Evolutionary conservation across 2,329 filamentous ascomycete species (phyloP), one percentile per base, ranked within the genome.

Genomic region (Didymella segeticola): DNA sequence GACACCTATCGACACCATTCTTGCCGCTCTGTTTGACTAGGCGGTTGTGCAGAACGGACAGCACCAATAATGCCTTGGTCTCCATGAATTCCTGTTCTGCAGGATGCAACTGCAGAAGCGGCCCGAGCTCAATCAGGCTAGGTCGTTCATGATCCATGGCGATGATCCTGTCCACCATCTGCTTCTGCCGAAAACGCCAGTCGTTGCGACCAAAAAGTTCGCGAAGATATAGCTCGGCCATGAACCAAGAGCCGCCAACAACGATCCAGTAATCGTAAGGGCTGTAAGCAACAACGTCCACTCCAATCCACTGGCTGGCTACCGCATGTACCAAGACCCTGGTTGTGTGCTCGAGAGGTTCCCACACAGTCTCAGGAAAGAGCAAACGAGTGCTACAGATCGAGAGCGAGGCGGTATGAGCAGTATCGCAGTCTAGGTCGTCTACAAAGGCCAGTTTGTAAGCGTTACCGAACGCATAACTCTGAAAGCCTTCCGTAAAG

Each of bases 371-470:
- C 60, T 91, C 87, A 0, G 91, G 89, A 66, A 91, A 96, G 0
- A 99, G 83, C 1, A 99, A 80, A 34, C 91, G 86, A 43, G 84
- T 93, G 78, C 91, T 98, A 76, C 92, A 92, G 26, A 99, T 85
- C 0, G 93, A 89, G 63, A 99, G 82, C 0, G 90, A 93, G 27
- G 92, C 92, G 8, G 91, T 85, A 15, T 92, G 85, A 17, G 89
- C 81, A 1, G 89, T 89, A 53, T 96, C 89, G 25, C 85, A 81
- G 1, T 88, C 78, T 71, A 95, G 83, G 72, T 99, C 95, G 64
- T 99, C 95, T 15, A 99, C 87, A 65, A 99, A 99, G 63, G 91
- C 93, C 48, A 98, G 78, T 68, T 96, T 96, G 80, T 96, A 98
- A 68, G 89, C 92, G 23, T 90, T 85, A 6, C 69, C 70, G 71